A percentile compares a stretch with the other conserved stretches of the same genome.
Conservation (phyloP, 2,329 filamentous ascomycete genomes). For the Apiospora hydei region DNA sequence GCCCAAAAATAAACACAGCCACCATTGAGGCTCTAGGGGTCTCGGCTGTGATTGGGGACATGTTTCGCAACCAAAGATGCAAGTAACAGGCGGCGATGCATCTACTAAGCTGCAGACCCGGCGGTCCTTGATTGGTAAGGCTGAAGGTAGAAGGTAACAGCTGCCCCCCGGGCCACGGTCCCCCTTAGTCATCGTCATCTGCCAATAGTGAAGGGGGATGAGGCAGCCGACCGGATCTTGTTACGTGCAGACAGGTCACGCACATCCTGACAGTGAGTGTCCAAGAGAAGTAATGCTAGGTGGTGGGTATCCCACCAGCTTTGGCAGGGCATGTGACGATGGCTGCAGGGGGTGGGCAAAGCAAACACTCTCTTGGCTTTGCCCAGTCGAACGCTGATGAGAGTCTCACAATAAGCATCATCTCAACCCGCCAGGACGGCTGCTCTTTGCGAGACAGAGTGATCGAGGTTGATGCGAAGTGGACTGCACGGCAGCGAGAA, state of each 20-base stretch:
- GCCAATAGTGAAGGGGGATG: neutral
- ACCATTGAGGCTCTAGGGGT: constrained; percentile 21
- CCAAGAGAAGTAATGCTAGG: neutral
- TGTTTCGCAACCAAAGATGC: constrained; percentile 14
- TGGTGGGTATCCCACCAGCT: neutral
- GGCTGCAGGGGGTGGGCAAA: neutral
- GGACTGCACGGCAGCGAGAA: neutral
- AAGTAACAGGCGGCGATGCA: constrained; percentile 15
- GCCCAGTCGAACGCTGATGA: constrained; percentile 12
- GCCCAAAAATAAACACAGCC: constrained; percentile 20
- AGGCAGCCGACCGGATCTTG: neutral
- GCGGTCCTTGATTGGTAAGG: constrained; percentile 2
- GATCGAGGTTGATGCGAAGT: neutral
- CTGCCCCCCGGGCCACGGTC: neutral
- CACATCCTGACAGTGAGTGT: neutral
- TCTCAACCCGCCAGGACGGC: neutral
- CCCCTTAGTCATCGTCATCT: neutral
- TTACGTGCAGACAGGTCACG: constrained; percentile 10
- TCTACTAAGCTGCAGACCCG: constrained; percentile 4
- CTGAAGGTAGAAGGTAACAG: constrained; percentile 11
- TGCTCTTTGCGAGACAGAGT: neutral
- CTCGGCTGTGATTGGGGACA: constrained; percentile 15
- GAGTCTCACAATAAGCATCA: constrained; percentile 6
- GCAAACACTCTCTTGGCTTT: neutral
- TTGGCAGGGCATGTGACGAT: neutral